Base-by-base conservation (phyloP, 2,329 filamentous ascomycete species). In the Neospermospora avenae region DNA sequence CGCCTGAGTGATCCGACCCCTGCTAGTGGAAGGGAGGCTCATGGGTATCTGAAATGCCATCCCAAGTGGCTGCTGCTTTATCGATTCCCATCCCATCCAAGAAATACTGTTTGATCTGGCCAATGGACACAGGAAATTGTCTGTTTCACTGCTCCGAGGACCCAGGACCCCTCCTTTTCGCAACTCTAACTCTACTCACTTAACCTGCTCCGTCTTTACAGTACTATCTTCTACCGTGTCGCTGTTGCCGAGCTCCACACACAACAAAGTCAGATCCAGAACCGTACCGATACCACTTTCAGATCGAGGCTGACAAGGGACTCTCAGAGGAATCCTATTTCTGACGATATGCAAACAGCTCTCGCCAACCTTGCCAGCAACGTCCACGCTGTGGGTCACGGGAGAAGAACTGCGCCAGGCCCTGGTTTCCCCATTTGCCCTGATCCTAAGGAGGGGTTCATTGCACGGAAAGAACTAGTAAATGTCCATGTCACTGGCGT, bases 1-100 rank as follows among this genome's bases (percentile, higher is more conserved):
- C 28, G 11, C 6, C 6, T 10, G 28, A 5, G 11, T 10, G 28
- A 5, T 31, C 5, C 28, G 5, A 10, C 10, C 5, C 28, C 48
- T 34, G 48, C 16, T 22, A 22, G 48, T 37, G 6, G 48, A 16
- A 13, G 22, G 28, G 31, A 28, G 25, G 22, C 37, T 39, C 52
- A 55, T 55, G 52, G 52, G 20, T 42, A 55, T 55, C 35, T 55
- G 20, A 55, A 55, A 42, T 55, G 35, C 52, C 52, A 55, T 55
- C 51, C 51, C 11, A 24, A n/a, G 13, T 35, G 34, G 51, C 51
- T 54, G 51, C 51, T 54, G 51, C 51, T 54, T 42, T 54, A 41
- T n/a, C 51, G 22, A 42, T 31, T 55, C 24, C 24, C 39, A 55
- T 44, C 13, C 18, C 18, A 18, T 22, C 48, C 25, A n/a, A n/a